Base-by-base conservation (phyloP, 306 rosid species). In the Prosopis cineraria region DNA sequence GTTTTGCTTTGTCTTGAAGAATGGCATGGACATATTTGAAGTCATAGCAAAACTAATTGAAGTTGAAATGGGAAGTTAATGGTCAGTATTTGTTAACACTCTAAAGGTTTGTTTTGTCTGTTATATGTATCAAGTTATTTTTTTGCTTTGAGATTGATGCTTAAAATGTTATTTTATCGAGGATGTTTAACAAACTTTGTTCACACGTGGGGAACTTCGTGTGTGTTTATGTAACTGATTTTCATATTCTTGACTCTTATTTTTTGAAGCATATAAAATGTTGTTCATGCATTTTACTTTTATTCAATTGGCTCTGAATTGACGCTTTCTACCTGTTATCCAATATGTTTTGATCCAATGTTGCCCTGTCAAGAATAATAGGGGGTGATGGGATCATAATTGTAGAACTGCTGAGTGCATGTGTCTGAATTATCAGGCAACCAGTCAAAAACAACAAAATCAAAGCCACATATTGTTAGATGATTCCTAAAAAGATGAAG, bases 401-500 rank as follows among this genome's bases (percentile, higher is more conserved):
- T 43, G 52, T 53, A 68, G 41, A 73, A 22, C 80, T 70, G 77
- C 59, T 53, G 37, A 72, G 72, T 56, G 27, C 71, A 52, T 74
- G 48, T 63, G 75, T 11, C 50, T 72, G 52, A 81, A 55, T 68
- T 41, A 62, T 20, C 36, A 52, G 43, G 37, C 3, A 31, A 41
- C 29, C 34, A 31, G 43, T 73, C 63, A 39, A 83, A 50, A 40
- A 40, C 2, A 40, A 40, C 11, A 40, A 40, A 8, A n/a, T 7
- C 29, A 22, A n/a, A 27, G 19, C 68, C 71, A 68, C 73, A 80
- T 74, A 25, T 70, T 27, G 10, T 64, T 79, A 33, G 45, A 37
- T 72, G 50, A 34, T 63, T 36, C 74, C 78, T 65, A 81, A 81
- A 64, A 70, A 17, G 76, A 66, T 79, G 74, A 55, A 75, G 27